Percentiles rank a stretch among this genome's conserved stretches.
Conservation (phyloP, 345 rosid species). For the Aegle marmelos region DNA sequence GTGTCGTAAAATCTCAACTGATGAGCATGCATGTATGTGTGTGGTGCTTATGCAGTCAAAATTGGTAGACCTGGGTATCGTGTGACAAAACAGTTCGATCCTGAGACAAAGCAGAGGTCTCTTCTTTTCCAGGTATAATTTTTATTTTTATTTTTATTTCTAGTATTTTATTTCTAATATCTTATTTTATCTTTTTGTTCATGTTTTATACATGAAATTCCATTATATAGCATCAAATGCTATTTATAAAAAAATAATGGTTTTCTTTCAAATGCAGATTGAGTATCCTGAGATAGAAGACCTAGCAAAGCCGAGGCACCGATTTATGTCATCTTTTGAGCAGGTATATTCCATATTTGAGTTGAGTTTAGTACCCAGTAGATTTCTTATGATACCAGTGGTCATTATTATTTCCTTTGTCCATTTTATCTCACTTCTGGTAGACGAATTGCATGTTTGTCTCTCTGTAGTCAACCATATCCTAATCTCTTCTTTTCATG, state of each 20-base stretch:
- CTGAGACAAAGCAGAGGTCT: conserved; percentile 87
- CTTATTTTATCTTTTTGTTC: too few species aligned
- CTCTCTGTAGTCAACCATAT: background rate
- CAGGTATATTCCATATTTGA: conserved; percentile 47
- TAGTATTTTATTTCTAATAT: too few species aligned
- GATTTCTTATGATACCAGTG: background rate
- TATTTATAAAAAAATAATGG: background rate
- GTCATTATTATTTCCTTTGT: background rate
- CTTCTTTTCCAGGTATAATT: conserved; percentile 80
- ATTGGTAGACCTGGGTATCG: conserved; percentile 97
- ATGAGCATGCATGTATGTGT: background rate
- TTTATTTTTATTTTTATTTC: too few species aligned
- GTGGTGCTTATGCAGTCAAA: conserved; percentile 55
- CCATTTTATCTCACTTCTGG: background rate
- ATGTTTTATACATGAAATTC: background rate
- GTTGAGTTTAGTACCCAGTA: background rate
- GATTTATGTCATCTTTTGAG: conserved; percentile 96
- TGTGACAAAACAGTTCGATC: conserved; percentile 93
- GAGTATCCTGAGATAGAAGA: conserved; percentile 99
- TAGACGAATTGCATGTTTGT: background rate
- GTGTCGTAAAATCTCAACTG: background rate
- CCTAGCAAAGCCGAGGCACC: conserved; percentile 76
- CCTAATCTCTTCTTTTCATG: background rate
- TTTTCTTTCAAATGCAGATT: conserved; percentile 43
- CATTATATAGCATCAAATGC: background rate